Evolutionary conservation across 2,329 filamentous ascomycete genomes (phyloP), one percentile per base, ranked within the genome.

Genomic region (Sporothrix pseudoabietina): DNA sequence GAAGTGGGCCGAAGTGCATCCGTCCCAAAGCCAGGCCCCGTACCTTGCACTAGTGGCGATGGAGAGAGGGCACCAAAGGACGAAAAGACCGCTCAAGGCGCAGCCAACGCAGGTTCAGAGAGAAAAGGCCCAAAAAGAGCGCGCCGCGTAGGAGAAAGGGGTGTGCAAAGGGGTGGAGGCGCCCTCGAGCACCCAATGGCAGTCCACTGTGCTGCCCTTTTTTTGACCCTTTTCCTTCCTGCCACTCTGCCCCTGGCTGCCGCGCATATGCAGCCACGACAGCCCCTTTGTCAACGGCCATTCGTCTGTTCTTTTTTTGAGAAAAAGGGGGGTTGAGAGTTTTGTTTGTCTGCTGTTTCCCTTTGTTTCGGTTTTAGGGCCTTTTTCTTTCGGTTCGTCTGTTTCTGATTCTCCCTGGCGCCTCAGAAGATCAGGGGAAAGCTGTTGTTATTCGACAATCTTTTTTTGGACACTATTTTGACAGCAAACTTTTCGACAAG

Each of bases 11-110:
- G 41, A 2, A 12, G 57, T 52, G 68, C 55, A 30, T 71, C 49
- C 39, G 30, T 49, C 22, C 26, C 16, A 65, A 30, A 52, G 12
- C 32, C 61, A 22, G 71, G 5, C 52, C 52, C 66, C 73, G 75
- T 76, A 73, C 75, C 74, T 75, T 75, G 72, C 74, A 44, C 75
- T 76, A 76, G 75, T 75, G 75, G 74, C 73, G 59, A 75, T 72
- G 52, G 52, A 52, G 16, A 69, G 57, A 19, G 55, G 59, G 61
- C 19, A 30, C 61, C 14, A 66, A 63, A 63, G 69, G 8, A 14
- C 30, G 26, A 35, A 71, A 54, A 39, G 32, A 32, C 12, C 44
- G 32, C 22, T 19, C 30, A 59, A 52, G 52, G 47, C 41, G 49
- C 41, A 39, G 39, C n/a, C 19, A n/a, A 69, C 39, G 26, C 30